A percentile compares a stretch with the other conserved stretches of the same genome.
Evolutionary conservation across 371 early-diverging fungal genomes (phyloP).

Genomic region (Mortierella sp.): DNA sequence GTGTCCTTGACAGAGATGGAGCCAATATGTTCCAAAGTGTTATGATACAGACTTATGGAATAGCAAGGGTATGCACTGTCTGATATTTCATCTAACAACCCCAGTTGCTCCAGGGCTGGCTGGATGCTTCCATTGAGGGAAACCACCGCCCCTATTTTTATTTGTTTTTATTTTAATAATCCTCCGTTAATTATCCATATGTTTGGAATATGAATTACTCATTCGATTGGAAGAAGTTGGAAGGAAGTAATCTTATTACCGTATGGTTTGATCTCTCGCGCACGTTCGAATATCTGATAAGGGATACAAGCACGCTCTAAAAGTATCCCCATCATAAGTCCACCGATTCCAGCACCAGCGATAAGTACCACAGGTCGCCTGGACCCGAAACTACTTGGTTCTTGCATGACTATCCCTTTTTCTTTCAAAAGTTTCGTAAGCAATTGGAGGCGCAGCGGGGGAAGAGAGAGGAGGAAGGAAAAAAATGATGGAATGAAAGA

Average conservation of each 20-base stretch:
- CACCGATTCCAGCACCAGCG: slow-evolving; percentile 14
- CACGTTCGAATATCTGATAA: slow-evolving; percentile 12
- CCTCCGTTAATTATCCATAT: not conserved
- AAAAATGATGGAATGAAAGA: not conserved
- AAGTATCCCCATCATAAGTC: slow-evolving; percentile 15
- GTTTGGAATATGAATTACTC: too few species aligned
- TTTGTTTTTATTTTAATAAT: not conserved
- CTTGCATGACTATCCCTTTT: not conserved
- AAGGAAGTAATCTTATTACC: not conserved
- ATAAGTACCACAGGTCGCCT: slow-evolving; percentile 5
- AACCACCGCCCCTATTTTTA: not conserved
- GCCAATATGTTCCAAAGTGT: slow-evolving; percentile 6
- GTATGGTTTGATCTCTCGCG: not conserved
- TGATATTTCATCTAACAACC: slow-evolving; percentile 2
- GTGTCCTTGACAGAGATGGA: not conserved
- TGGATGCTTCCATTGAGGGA: slow-evolving; percentile 5
- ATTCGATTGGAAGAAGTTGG: too few species aligned
- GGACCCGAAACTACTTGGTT: not conserved
- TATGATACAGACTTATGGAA: slow-evolving; percentile 9
- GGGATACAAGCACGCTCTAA: slow-evolving; percentile 9
- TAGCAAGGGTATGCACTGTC: not conserved
- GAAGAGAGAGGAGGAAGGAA: not conserved
- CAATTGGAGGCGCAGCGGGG: not conserved
- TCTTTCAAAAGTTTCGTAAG: too few species aligned
- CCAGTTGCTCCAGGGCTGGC: slow-evolving; percentile 21